Conservation (phyloP, 768 basidiomycete genomes). For the Porpolomopsis calyptriformis region DNA sequence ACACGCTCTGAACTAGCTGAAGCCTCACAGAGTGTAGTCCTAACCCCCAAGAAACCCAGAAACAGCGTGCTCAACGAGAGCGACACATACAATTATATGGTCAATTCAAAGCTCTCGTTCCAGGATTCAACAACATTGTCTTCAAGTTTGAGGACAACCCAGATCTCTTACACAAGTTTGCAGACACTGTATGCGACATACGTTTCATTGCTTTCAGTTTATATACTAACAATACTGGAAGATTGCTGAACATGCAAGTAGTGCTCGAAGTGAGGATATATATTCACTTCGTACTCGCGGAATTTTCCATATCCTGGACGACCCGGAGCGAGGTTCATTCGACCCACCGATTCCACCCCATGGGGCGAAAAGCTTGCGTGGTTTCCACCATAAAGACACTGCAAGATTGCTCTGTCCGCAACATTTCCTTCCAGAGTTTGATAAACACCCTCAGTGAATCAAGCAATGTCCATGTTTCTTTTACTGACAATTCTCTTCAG, state of each 20-base stretch:
- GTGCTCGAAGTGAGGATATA: too few relatives aligned
- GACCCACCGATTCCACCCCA: not conserved
- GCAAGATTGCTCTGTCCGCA: not conserved
- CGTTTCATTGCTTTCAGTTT: not conserved
- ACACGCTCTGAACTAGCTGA: not conserved
- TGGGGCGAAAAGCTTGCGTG: not conserved
- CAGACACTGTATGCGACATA: not conserved
- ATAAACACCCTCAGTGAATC: not conserved
- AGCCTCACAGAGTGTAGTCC: not conserved
- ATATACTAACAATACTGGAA: not conserved
- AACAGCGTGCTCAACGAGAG: too few relatives aligned
- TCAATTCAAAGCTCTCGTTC: not conserved
- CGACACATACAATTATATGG: not conserved
- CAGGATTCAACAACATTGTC: not conserved
- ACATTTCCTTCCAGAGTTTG: not conserved
- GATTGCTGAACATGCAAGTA: not conserved
- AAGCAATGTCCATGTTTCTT: not conserved
- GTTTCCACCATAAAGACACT: not conserved
- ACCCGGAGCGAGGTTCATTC: not conserved
- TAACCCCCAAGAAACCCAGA: not conserved
- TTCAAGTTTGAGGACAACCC: not conserved
- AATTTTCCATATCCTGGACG: not conserved
- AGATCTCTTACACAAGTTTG: not conserved
- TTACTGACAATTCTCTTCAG: not conserved
- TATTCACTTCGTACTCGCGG: too few relatives aligned